Evolutionary conservation across 2,329 filamentous ascomycete genomes (phyloP).

Genomic region (Aspergillus sp.): DNA sequence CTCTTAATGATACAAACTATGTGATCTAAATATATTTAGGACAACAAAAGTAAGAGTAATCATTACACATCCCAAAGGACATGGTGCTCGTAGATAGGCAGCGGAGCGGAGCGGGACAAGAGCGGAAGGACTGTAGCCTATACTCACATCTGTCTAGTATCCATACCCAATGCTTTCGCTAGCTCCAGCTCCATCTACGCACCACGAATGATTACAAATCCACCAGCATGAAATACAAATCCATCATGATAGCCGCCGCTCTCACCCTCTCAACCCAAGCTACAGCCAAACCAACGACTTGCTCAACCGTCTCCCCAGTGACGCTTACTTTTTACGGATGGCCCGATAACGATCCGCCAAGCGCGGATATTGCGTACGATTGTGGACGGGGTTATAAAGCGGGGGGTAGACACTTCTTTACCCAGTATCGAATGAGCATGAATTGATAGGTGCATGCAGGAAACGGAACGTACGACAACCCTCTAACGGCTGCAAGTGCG

Average conservation of each 20-base stretch:
- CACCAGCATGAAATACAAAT: too few relatives aligned
- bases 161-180: too few relatives aligned
- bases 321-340: constrained; percentile 6
- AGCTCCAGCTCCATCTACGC: too few relatives aligned
- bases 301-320: not conserved
- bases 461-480: constrained; percentile 7
- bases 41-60: too few relatives aligned
- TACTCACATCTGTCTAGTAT: too few relatives aligned
- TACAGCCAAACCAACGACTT: not conserved
- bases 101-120: too few relatives aligned
- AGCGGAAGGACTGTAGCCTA: too few relatives aligned
- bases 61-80: too few relatives aligned
- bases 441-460: not conserved
- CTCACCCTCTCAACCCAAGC: not conserved
- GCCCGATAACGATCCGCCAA: constrained; percentile 7
- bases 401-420: not conserved
- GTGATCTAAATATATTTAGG: too few relatives aligned
- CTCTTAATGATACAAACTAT: too few relatives aligned
- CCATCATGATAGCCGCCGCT: not conserved
- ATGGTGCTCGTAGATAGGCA: too few relatives aligned
- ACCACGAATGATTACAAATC: too few relatives aligned
- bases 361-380: constrained; percentile 4
- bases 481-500: constrained; percentile 8
- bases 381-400: constrained; percentile 6
- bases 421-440: not conserved